These are phyloP conservation scores for Erythrobasidium hasegawianum DNA, from an alignment of 1,284 basidiomycete species.

Conservation along the genomic window DNA sequence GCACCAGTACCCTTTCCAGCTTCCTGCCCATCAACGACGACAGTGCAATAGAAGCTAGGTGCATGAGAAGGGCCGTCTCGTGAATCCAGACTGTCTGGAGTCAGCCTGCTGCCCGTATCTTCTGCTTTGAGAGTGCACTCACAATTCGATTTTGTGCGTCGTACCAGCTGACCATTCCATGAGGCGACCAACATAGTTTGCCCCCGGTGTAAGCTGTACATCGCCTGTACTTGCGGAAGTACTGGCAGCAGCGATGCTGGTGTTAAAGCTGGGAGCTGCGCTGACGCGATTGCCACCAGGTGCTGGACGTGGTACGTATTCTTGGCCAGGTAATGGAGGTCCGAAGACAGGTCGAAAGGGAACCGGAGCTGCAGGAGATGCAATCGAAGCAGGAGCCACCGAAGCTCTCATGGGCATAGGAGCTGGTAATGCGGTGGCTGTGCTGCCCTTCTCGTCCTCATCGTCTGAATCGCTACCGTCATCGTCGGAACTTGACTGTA, in stretches of 20 bases:
- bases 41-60: neutral
- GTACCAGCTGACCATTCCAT: neutral
- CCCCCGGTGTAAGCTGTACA: neutral
- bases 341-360: no score
- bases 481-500: no score
- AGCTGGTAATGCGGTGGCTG: no score
- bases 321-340: neutral
- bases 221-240: neutral
- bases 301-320: neutral
- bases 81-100: neutral
- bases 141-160: neutral
- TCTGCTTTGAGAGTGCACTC: no score
- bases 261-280: neutral
- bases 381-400: no score
- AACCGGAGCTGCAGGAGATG: no score
- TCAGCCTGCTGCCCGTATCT: no score
- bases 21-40: neutral
- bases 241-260: no score
- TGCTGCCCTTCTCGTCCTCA: no score
- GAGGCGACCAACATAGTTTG: neutral
- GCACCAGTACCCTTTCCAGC: neutral
- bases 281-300: neutral
- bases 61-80: neutral
- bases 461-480: no score
- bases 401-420: no score